These are phyloP conservation scores for Narthecium ossifragum DNA, from an alignment of 106 monocot species.

Conservation along the genomic window DNA sequence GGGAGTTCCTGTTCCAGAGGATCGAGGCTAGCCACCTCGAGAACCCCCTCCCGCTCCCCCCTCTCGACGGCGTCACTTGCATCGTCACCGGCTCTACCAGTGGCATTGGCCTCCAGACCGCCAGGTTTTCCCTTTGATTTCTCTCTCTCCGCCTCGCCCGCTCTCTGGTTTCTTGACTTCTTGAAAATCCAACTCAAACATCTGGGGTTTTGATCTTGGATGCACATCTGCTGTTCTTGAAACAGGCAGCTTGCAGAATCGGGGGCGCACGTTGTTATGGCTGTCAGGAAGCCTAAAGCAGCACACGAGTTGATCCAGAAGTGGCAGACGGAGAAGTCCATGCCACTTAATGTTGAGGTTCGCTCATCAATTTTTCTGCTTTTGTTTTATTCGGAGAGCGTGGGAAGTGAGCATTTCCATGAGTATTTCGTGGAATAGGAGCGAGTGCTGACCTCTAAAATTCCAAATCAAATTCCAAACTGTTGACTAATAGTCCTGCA, in stretches of 20 bases:
- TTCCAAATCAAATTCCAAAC: too few species aligned
- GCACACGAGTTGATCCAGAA: conserved; percentile 82
- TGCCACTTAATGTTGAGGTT: conserved; percentile 87
- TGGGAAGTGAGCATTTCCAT: too few species aligned
- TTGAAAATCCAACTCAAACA: too few species aligned
- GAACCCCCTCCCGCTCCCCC: conserved; percentile 65
- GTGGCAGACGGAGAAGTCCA: conserved; percentile 64
- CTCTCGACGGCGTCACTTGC: conserved; percentile 59
- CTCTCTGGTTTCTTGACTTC: background rate
- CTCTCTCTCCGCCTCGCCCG: background rate
- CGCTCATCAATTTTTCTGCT: background rate
- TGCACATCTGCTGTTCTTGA: background rate
- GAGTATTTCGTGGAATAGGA: too few species aligned
- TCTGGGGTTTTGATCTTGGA: too few species aligned
- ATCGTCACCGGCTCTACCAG: conserved; percentile 90
- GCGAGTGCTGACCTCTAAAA: too few species aligned
- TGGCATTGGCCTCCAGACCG: conserved; percentile 87
- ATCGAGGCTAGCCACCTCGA: conserved; percentile 85
- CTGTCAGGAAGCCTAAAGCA: conserved; percentile 65
- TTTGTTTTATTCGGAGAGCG: too few species aligned
- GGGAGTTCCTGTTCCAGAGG: conserved; percentile 92
- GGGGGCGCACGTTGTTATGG: conserved; percentile 95
- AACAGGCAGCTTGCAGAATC: conserved; percentile 79
- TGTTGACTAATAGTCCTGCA: too few species aligned
- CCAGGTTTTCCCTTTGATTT: conserved; percentile 30